Evolutionary conservation across 106 monocot genomes (phyloP), one percentile per base, ranked within the genome.

Genomic region (Allium cepa): DNA sequence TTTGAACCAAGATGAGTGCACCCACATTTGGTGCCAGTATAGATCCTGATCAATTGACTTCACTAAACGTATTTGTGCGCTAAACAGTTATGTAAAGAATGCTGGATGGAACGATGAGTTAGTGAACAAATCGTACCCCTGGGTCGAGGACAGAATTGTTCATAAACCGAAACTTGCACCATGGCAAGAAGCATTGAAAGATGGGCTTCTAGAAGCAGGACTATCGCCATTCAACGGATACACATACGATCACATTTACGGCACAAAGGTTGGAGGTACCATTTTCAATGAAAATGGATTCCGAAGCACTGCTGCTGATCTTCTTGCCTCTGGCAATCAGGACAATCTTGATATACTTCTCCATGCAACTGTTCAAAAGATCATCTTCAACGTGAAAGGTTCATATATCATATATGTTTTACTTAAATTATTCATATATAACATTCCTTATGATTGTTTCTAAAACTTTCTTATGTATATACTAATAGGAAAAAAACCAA

Each of bases 261-360:
- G 91, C 4, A 91, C 91, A 12, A 91, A 91, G 70, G 75, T 87
- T 14, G 91, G 86, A 6, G 91, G 87, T 63, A 91, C 86, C 13
- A 81, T 91, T 72, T 91, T 91, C 72, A 72, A 79, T 62, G 77
- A 75, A 74, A 26, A 69, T 18, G 91, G 91, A 3, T 80, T 63
- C 69, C 84, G 91, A 17, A 63, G 50, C 60, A 87, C 91, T 0
- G 91, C 91, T 15, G 91, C 86, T 22, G 81, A 91, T 45, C 74
- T 91, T 0, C 91, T 91, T 53, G 22, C 62, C n/a, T 49, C 84
- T 12, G 81, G 75, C 3, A 75, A 84, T 45, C 81, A 73, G 4
- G 18, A 59, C 12, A 87, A 84, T 22, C 87, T 91, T 60, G 68
- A 36, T 4, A 81, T 91, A 14, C 22, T 91, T 46, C 64, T 91